Evolutionary conservation across 129 eudicot species (phyloP).

Genomic region (Ambrosia artemisiifolia): DNA sequence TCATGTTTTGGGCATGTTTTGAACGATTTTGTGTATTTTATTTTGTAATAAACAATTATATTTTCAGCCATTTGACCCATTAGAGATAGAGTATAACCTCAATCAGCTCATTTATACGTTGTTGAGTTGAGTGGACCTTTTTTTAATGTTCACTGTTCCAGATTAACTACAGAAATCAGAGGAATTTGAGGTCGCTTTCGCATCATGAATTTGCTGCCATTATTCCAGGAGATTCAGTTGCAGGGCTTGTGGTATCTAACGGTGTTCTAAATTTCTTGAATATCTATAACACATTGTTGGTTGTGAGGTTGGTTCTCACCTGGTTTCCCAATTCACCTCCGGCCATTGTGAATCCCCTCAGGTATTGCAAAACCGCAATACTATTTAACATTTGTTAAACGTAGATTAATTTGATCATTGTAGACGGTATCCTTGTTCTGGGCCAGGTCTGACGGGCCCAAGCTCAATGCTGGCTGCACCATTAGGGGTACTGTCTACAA

Average conservation of each 20-base stretch:
- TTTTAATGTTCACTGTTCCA: constrained; percentile 24
- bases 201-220: constrained; percentile 81
- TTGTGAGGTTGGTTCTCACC: constrained; percentile 86
- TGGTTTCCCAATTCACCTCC: constrained; percentile 97
- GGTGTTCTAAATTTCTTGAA: constrained; percentile 81
- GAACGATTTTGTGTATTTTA: background rate
- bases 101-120: background rate
- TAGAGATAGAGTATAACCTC: background rate
- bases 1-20: background rate
- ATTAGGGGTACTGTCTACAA: no score
- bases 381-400: background rate
- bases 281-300: constrained; percentile 77
- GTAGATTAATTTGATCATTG: background rate
- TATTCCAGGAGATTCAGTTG: constrained; percentile 89
- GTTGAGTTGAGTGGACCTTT: background rate
- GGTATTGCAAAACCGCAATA: constrained; percentile 32
- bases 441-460: no score
- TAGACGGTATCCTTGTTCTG: no score
- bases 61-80: background rate
- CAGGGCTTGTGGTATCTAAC: constrained; percentile 77
- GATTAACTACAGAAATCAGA: constrained; percentile 48
- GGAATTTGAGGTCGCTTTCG: constrained; percentile 38
- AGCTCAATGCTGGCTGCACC: no score
- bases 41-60: background rate
- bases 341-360: constrained; percentile 78